Base-by-base conservation (phyloP, 164 flowering plant genomes). In the Pachysandra terminalis region DNA sequence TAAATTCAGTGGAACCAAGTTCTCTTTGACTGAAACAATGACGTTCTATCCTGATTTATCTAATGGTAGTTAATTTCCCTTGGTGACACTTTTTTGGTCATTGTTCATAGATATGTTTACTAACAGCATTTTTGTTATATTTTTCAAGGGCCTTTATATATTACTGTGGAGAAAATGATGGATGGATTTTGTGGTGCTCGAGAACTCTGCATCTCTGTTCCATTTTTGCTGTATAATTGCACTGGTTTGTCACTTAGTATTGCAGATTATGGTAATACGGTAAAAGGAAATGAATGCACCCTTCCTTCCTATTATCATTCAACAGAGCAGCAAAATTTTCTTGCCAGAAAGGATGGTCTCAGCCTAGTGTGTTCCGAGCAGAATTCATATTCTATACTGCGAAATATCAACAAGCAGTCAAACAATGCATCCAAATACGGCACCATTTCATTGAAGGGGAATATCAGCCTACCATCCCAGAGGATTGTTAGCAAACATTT, bases 111-210 rank as follows among this genome's bases (percentile, higher is more conserved):
- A 59, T 24, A 63, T 45, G 49, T 51, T 62, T 54, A 21, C 52
- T 71, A 9, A 68, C 56, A n/a, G 9, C 28, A 21, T 68, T 25
- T 1, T 61, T 70, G 0, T 49, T 68, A n/a, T 63, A 28, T 72
- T 69, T 9, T 67, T 77, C 21, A 69, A 95, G 99, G 96, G 71
- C 80, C 87, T 24, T 24, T 85, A 27, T 75, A 73, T 76, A 79
- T 89, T 65, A 78, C 78, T 9, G 78, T 87, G 74, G 98, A 95
- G 71, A 92, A 89, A 77, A 68, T 78, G 60, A 79, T 95, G 95
- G 96, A 90, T 84, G 86, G 89, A 25, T 75, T 77, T 56, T 88
- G 93, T 76, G 99, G 97, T 72, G 87, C 94, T 52, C 91, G 99
- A 53, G 96, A 90, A 75, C 66, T 95, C 63, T 75, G 75, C 71